phyloP scores from a whole-genome alignment of 169 alveolate species.

The Plasmodium falciparum region DNA sequence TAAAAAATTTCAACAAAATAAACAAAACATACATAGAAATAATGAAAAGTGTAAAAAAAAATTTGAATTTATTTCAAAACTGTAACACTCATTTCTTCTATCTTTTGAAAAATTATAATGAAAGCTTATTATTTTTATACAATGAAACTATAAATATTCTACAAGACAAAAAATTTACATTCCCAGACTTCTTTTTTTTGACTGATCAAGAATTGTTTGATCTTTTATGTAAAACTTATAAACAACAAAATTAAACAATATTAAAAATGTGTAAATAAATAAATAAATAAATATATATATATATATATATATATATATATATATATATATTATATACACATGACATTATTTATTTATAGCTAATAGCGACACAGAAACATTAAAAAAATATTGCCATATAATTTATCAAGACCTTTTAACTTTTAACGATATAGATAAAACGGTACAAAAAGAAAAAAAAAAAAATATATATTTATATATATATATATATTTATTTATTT shows the following conservation, averaged over 20 bases:
- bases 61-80: constrained; percentile 37
- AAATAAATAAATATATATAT: background rate
- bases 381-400: constrained; percentile 64
- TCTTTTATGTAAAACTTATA: constrained; percentile 26
- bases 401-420: constrained; percentile 69
- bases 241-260: too few relatives aligned
- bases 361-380: constrained; percentile 35
- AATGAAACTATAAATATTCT: constrained; percentile 46
- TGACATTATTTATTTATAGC: constrained; percentile 19
- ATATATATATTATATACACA: constrained; percentile 3
- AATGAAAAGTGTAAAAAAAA: constrained; percentile 70
- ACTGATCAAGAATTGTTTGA: constrained; percentile 56
- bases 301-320: constrained; percentile 13
- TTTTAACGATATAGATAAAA: constrained; percentile 69
- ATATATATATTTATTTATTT: background rate
- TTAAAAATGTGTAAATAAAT: background rate
- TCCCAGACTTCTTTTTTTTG: constrained; percentile 68
- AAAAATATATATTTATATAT: too few relatives aligned
- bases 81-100: constrained; percentile 61
- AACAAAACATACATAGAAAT: constrained; percentile 70
- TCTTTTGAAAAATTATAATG: constrained; percentile 58
- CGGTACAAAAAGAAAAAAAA: constrained; percentile 10
- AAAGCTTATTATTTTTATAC: constrained; percentile 34
- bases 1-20: constrained; percentile 65
- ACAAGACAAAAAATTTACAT: constrained; percentile 68